Percentiles rank a stretch among this genome's conserved stretches.
phyloP scores from a whole-genome alignment of 179 eudicot genomes.

The Patellifolia procumbens region DNA sequence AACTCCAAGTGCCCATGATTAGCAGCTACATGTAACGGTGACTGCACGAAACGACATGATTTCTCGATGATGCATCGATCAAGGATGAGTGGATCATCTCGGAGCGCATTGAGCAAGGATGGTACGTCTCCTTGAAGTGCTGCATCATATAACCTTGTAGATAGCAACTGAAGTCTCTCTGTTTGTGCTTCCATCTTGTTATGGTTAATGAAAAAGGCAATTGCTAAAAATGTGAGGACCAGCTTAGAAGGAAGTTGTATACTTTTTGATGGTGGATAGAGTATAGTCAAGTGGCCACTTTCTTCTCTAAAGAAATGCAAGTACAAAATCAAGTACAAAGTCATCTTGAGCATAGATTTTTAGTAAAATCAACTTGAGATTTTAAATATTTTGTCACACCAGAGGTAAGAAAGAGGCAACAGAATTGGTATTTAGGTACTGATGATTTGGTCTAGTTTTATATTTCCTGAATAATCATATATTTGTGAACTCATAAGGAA shows the following conservation, averaged over 20 bases:
- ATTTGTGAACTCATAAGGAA: too few species aligned
- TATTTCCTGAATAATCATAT: too few species aligned
- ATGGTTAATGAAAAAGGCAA: neutral
- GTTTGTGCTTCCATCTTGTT: neutral
- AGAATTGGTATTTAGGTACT: too few species aligned
- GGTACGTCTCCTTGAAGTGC: constrained; percentile 7
- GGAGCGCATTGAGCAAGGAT: constrained; percentile 15
- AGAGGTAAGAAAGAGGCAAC: too few species aligned
- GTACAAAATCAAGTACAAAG: too few species aligned
- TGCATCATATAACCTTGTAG: constrained; percentile 18
- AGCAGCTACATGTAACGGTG: constrained; percentile 26
- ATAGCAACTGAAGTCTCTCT: too few species aligned
- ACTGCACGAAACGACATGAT: constrained; percentile 7
- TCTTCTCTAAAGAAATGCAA: too few species aligned
- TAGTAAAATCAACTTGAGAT: too few species aligned
- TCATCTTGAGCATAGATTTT: too few species aligned
- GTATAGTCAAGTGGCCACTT: too few species aligned
- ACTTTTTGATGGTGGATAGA: neutral
- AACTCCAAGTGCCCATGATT: constrained; percentile 23
- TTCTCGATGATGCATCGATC: constrained; percentile 18
- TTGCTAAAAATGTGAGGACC: neutral
- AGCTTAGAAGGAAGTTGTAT: neutral
- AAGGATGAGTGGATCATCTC: constrained; percentile 14
- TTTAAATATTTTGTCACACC: too few species aligned
- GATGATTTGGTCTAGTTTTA: too few species aligned